A percentile compares a stretch with the other conserved stretches of the same genome.
phyloP scores from a whole-genome alignment of 1,284 basidiomycete species.

The Tremellales sp. region DNA sequence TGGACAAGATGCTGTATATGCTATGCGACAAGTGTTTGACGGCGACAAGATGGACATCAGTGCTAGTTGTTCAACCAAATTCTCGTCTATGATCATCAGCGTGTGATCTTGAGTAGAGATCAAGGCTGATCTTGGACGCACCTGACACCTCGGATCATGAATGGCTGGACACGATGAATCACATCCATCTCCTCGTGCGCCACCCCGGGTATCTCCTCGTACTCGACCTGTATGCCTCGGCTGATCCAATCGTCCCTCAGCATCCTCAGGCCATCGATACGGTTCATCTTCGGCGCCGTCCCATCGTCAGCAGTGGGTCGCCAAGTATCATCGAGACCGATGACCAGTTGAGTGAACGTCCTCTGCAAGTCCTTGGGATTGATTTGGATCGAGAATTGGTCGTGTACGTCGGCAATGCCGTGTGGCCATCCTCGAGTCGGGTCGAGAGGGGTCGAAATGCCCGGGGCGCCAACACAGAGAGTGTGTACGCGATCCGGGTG shows the following conservation, averaged over 20 bases:
- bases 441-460: conserved; percentile 5
- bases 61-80: too few relatives aligned
- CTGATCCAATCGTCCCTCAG: background rate
- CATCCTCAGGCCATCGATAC: background rate
- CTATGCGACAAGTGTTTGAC: too few relatives aligned
- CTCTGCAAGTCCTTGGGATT: background rate
- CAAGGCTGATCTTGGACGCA: too few relatives aligned
- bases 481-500: conserved; percentile 15
- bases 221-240: background rate
- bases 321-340: background rate
- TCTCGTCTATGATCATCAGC: too few relatives aligned
- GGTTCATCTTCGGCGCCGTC: background rate
- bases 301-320: background rate
- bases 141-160: too few relatives aligned
- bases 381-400: too few relatives aligned
- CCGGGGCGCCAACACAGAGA: conserved; percentile 18
- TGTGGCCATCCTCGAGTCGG: background rate
- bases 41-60: too few relatives aligned
- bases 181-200: background rate
- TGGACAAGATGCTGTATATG: too few relatives aligned
- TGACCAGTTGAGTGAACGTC: background rate
- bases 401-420: background rate
- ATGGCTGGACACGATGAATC: background rate
- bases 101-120: too few relatives aligned
- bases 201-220: background rate